Base-by-base conservation (phyloP, 495 filamentous ascomycete species). In the Alectoria sarmentosa region DNA sequence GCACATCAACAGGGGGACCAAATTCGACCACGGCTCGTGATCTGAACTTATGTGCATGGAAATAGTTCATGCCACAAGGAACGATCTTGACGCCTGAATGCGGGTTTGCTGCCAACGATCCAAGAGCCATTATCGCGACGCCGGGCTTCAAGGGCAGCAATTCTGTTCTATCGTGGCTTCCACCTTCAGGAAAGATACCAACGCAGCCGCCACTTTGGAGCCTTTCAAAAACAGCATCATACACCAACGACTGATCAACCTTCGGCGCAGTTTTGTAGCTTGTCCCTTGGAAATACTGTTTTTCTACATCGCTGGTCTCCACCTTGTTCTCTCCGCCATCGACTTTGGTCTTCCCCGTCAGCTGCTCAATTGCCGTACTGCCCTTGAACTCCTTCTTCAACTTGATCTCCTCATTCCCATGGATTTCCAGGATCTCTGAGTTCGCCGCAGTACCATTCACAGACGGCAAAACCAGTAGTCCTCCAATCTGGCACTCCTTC, bases 51-150 rank as follows among this genome's bases (percentile, higher is more conserved):
- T 99, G 94, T 7, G 94, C 89, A 76, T 99, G 94, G 77, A 99
- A 99, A 76, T 99, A 99, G 72, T 99, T 99, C 94, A 98, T 98
- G 65, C 95, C 95, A 58, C 91, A 93, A n/a, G 95, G 95, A n/a
- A 99, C 89, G 69, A 99, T 98, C 74, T 90, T 95, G 67, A 99
- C 73, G n/a, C 89, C 92, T 72, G 89, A 96, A 67, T 95, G 82
- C 6, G 92, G 94, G 57, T 91, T 83, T 48, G 89, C 86, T n/a
- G 90, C 90, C 37, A 99, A 80, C 5, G 95, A 90, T 28, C 93
- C 94, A 57, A 99, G 83, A 30, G 94, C 94, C 92, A 99, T 99
- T 66, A 99, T 89, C 58, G 94, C 94, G 60, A 99, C 91, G 73
- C 94, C 94, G 73, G 94, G 95, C 84, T 99, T 99, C 58, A 99